A percentile compares a stretch with the other conserved stretches of the same genome.
These are phyloP conservation scores for Aspergillus indologenus DNA, from an alignment of 495 filamentous ascomycete genomes.

Conservation along the genomic window DNA sequence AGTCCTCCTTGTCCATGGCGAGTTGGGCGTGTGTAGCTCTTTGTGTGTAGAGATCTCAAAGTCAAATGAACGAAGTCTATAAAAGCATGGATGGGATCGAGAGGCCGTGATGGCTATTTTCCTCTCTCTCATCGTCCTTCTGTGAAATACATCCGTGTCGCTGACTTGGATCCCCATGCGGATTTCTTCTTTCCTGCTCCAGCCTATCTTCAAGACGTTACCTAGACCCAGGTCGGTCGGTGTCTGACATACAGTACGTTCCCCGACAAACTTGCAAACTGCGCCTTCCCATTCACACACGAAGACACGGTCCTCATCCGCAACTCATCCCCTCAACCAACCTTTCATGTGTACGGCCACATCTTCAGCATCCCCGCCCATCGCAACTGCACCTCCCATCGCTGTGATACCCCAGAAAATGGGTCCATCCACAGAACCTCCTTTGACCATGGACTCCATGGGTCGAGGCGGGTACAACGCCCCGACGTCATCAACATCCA, in stretches of 20 bases:
- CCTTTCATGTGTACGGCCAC: background rate
- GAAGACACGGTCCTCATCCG: background rate
- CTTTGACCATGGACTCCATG: conserved; percentile 11
- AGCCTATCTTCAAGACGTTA: background rate
- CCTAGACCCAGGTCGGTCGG: background rate
- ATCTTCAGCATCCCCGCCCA: background rate
- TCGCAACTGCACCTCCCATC: background rate
- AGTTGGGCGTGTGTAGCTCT: background rate
- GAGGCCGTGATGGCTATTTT: background rate
- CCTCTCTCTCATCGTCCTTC: background rate
- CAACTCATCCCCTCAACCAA: background rate
- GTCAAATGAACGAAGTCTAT: background rate
- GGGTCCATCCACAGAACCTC: background rate
- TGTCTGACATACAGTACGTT: background rate
- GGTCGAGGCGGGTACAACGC: conserved; percentile 29
- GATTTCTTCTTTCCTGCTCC: background rate
- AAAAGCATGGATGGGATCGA: background rate
- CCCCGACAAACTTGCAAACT: background rate
- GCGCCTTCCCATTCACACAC: background rate
- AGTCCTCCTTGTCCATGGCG: background rate
- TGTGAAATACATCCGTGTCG: too few relatives aligned
- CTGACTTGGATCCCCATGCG: background rate
- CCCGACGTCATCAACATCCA: conserved; percentile 11
- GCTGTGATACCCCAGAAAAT: background rate
- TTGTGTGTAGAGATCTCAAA: background rate